A percentile compares a stretch with the other conserved stretches of the same genome.
phyloP scores from a whole-genome alignment of 306 rosid genomes.

The Gillenia trifoliata region DNA sequence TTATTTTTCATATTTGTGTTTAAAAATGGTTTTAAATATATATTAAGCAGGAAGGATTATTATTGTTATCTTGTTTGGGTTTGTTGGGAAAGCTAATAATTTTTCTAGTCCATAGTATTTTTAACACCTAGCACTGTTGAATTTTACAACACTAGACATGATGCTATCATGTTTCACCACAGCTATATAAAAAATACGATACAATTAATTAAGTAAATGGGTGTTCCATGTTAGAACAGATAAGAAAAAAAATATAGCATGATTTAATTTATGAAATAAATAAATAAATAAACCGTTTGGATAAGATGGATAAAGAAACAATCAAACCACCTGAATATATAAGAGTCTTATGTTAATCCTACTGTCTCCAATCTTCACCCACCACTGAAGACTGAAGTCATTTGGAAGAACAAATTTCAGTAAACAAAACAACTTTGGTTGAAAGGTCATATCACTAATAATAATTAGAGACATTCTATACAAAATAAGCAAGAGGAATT shows the following conservation, averaged over 20 bases:
- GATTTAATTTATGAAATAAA: too few relatives aligned
- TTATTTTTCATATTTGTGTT: too few relatives aligned
- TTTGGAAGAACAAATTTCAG: slow-evolving; percentile 7
- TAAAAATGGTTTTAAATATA: too few relatives aligned
- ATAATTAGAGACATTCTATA: slow-evolving; percentile 1
- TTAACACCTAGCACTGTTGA: slow-evolving; percentile 42
- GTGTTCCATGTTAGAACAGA: slow-evolving; percentile 17
- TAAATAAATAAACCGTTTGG: too few relatives aligned
- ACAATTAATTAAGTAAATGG: slow-evolving; percentile 9
- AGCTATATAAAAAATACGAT: slow-evolving; percentile 23
- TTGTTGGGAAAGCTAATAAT: slow-evolving; percentile 7
- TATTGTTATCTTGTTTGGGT: slow-evolving; percentile 37
- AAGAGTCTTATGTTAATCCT: slow-evolving; percentile 26
- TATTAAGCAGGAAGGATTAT: background rate
- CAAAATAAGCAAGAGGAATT: background rate
- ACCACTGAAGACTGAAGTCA: slow-evolving; percentile 28
- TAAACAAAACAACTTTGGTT: slow-evolving; percentile 4
- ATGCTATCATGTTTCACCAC: slow-evolving; percentile 2
- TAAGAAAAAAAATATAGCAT: background rate
- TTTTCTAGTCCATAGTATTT: slow-evolving; percentile 15
- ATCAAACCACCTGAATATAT: background rate
- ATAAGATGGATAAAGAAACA: slow-evolving; percentile 5
- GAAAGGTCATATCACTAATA: slow-evolving; percentile 12
- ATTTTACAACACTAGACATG: background rate
- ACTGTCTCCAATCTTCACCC: slow-evolving; percentile 49